A percentile compares a stretch with the other conserved stretches of the same genome.
Conservation (phyloP, 345 rosid genomes). For the Rubroshorea leprosula region DNA sequence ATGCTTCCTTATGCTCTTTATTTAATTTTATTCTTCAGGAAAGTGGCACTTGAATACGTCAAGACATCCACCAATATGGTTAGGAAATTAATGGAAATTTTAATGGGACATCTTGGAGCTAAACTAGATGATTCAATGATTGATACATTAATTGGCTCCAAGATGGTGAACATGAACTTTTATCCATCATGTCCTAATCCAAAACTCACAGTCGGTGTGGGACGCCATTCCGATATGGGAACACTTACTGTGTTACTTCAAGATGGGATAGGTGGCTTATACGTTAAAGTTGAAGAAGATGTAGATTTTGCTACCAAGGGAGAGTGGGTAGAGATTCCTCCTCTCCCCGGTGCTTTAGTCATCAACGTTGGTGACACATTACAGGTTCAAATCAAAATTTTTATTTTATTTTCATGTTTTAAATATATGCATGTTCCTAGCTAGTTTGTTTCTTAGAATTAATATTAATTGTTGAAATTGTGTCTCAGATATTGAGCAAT, state of each 20-base stretch:
- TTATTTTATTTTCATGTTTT: neutral
- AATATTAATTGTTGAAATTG: neutral
- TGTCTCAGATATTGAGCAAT: slow-evolving; percentile 45
- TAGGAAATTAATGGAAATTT: slow-evolving; percentile 25
- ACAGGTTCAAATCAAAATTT: neutral
- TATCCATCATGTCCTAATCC: slow-evolving; percentile 58
- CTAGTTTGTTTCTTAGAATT: neutral
- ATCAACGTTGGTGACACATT: slow-evolving; percentile 37
- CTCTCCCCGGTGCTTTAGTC: slow-evolving; percentile 29
- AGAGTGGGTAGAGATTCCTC: slow-evolving; percentile 34
- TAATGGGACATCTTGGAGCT: slow-evolving; percentile 40
- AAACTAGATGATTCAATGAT: slow-evolving; percentile 26
- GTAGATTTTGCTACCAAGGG: slow-evolving; percentile 1
- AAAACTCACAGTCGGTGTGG: slow-evolving; percentile 49
- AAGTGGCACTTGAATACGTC: slow-evolving; percentile 37
- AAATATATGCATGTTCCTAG: neutral
- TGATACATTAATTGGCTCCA: slow-evolving; percentile 33
- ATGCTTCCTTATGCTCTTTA: neutral
- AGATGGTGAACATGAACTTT: slow-evolving; percentile 53
- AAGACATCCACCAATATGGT: slow-evolving; percentile 39
- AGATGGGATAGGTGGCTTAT: slow-evolving; percentile 59
- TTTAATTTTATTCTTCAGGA: slow-evolving; percentile 20
- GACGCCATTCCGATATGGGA: slow-evolving; percentile 60
- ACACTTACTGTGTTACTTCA: slow-evolving; percentile 44
- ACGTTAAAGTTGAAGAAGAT: slow-evolving; percentile 35